A percentile compares a stretch with the other conserved stretches of the same genome.
phyloP scores from a whole-genome alignment of 1,284 basidiomycete genomes.

The Microbotryum silenes-acaulis region DNA sequence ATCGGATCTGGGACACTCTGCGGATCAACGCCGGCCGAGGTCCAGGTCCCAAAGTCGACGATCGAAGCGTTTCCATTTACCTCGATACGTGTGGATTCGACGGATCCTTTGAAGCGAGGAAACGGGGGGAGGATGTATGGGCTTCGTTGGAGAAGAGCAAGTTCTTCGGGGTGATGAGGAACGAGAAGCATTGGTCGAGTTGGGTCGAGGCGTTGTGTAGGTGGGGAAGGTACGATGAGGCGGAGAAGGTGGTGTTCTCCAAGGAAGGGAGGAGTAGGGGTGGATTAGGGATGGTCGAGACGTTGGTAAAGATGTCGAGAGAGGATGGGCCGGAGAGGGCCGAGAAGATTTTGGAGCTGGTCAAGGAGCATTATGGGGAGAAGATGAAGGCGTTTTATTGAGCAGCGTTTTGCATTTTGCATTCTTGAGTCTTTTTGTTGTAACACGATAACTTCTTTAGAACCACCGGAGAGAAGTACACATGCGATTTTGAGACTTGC shows the following conservation, averaged over 20 bases:
- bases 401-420: not conserved
- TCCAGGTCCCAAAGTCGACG: conserved; percentile 44
- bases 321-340: not conserved
- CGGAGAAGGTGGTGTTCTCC: conserved; percentile 54
- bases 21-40: conserved; percentile 46
- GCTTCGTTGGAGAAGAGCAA: not conserved
- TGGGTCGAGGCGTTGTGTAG: conserved; percentile 85
- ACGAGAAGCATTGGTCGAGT: conserved; percentile 56
- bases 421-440: not conserved
- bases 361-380: not conserved
- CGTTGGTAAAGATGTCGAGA: conserved; percentile 42
- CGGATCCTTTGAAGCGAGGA: conserved; percentile 30
- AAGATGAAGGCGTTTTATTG: not conserved
- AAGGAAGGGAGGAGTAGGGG: conserved; percentile 26
- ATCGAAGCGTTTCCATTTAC: conserved; percentile 67
- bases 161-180: conserved; percentile 43
- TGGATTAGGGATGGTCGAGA: conserved; percentile 38
- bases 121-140: conserved; percentile 20
- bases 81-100: conserved; percentile 72
- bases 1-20: conserved; percentile 72
- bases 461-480: too few species aligned
- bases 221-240: conserved; percentile 58
- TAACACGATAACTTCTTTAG: too few species aligned
- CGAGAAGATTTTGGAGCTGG: conserved; percentile 4
- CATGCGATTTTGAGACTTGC: too few species aligned